Percentiles rank a stretch among this genome's conserved stretches.
Evolutionary conservation across 108 stramenopile species (phyloP).

Genomic region (Cylindrotheca closterium): DNA sequence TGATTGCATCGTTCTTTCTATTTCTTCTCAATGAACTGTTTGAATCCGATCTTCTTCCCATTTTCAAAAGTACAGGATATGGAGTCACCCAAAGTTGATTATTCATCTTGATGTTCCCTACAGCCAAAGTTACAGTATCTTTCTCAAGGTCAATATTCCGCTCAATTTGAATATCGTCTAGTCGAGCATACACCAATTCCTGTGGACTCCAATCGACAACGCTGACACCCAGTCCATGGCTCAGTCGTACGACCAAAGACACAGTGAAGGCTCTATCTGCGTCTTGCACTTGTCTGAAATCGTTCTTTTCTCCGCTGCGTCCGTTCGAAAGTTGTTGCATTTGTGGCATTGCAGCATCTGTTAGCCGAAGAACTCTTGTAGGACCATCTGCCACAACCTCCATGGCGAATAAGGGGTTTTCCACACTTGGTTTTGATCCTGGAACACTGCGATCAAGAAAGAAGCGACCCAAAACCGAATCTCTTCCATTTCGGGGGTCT

Average conservation of each 20-base stretch:
- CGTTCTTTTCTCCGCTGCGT: constrained; percentile 15
- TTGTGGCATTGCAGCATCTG: constrained; percentile 39
- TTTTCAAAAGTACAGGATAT: constrained; percentile 59
- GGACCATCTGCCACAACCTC: constrained; percentile 60
- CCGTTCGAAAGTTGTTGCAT: constrained; percentile 14
- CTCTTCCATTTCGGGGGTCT: constrained; percentile 9
- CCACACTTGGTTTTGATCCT: constrained; percentile 32
- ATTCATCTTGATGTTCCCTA: constrained; percentile 47
- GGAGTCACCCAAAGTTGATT: constrained; percentile 72
- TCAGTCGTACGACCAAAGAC: constrained; percentile 13
- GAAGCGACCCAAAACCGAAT: constrained; percentile 37
- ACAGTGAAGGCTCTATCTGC: constrained; percentile 13
- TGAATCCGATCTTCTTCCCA: constrained; percentile 31
- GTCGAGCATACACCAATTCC: constrained; percentile 51
- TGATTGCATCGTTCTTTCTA: constrained; percentile 34
- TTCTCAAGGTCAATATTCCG: constrained; percentile 14
- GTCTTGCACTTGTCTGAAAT: constrained; percentile 21
- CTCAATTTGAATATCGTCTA: constrained; percentile 41
- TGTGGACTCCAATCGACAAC: constrained; percentile 62
- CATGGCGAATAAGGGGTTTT: constrained; percentile 23
- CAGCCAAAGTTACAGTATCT: constrained; percentile 28
- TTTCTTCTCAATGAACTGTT: constrained; percentile 13
- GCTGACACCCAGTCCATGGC: constrained; percentile 49
- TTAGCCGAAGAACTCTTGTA: constrained; percentile 55
- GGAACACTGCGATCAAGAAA: constrained; percentile 49